A percentile compares a stretch with the other conserved stretches of the same genome.
Conservation (phyloP, 2,329 filamentous ascomycete species). For the Venturia effusa region DNA sequence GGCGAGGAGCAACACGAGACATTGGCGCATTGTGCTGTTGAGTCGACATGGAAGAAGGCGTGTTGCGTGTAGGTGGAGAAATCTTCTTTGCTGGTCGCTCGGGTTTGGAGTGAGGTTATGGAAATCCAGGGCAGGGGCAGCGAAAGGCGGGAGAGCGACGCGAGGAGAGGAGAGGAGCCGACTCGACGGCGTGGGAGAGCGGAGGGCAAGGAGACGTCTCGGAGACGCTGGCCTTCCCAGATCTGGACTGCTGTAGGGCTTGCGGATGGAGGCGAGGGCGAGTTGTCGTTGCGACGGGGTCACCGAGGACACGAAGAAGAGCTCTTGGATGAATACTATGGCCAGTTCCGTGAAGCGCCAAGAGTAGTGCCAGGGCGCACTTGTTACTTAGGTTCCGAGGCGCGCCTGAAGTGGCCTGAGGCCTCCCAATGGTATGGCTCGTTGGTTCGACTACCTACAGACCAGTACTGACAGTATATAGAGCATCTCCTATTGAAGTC, state of each 20-base stretch:
- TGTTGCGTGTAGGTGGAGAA: background rate
- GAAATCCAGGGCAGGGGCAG: background rate
- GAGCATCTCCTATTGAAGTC: no score
- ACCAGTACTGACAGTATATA: no score
- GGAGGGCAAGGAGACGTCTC: background rate
- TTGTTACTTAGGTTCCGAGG: no score
- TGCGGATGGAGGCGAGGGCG: background rate
- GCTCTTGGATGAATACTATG: no score
- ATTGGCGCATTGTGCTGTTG: slow-evolving; percentile 38
- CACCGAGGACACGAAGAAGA: background rate
- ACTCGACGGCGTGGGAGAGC: background rate
- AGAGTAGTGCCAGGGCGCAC: background rate
- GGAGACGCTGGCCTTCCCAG: background rate
- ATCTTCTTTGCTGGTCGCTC: background rate
- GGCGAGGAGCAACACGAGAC: slow-evolving; percentile 30
- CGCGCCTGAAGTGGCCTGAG: no score
- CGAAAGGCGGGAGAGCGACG: background rate
- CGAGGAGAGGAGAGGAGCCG: background rate
- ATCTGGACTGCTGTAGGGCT: background rate
- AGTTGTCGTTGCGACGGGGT: background rate
- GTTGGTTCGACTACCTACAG: no score
- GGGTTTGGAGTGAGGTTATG: background rate
- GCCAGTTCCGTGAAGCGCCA: no score
- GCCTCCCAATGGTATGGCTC: no score
- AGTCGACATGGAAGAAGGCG: slow-evolving; percentile 30